Conservation (phyloP, 495 filamentous ascomycete species). For the Astrocystis sublimbata region DNA sequence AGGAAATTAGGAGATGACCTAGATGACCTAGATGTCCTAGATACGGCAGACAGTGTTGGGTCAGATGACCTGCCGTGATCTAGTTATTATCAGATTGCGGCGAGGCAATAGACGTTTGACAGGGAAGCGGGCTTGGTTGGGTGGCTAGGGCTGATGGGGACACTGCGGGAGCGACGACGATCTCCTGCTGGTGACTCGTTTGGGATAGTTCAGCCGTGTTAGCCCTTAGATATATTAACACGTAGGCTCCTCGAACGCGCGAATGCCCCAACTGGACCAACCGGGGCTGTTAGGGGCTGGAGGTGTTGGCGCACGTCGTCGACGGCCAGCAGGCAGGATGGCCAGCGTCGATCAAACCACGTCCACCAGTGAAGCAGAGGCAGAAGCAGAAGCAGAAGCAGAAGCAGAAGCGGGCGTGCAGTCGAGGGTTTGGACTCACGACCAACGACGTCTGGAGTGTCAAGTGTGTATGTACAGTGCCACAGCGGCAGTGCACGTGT, state of each 20-base stretch:
- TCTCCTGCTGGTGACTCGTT: slow-evolving; percentile 16
- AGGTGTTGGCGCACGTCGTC: slow-evolving; percentile 1
- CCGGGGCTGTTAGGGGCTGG: slow-evolving; percentile 7
- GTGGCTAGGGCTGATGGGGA: slow-evolving; percentile 8
- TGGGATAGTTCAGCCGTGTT: slow-evolving; percentile 15
- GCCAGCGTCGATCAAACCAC: slow-evolving; percentile 1
- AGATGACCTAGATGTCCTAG: too few relatives aligned
- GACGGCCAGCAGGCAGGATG: neutral
- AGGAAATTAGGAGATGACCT: too few relatives aligned
- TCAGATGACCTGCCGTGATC: neutral
- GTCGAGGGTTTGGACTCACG: neutral
- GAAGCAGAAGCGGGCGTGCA: neutral
- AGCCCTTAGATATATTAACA: slow-evolving; percentile 11
- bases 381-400: too few relatives aligned
- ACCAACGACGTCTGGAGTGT: too few relatives aligned
- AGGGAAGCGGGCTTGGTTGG: slow-evolving; percentile 5
- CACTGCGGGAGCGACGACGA: slow-evolving; percentile 18
- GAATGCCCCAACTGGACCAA: slow-evolving; percentile 2
- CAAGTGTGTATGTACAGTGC: too few relatives aligned
- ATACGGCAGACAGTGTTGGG: neutral
- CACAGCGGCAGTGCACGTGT: too few relatives aligned
- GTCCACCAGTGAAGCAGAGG: too few relatives aligned
- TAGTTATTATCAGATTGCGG: neutral
- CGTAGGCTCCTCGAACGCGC: neutral
- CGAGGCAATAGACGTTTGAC: neutral